Conservation (phyloP, 306 rosid species). For the Fragaria iinumae region DNA sequence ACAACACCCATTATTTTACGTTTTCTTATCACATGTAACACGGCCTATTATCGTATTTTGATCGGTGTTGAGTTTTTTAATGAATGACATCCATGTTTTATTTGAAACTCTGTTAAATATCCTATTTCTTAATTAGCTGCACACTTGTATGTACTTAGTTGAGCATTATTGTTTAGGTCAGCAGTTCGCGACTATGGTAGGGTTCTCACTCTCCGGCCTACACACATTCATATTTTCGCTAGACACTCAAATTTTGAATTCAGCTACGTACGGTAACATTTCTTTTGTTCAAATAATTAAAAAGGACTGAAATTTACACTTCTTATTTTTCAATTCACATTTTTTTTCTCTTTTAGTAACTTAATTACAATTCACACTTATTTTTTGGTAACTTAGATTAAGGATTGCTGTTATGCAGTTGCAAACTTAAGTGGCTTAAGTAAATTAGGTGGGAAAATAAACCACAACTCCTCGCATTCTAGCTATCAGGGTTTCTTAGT, state of each 20-base stretch:
- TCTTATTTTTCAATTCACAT: no score
- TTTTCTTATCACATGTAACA: not conserved
- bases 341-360: no score
- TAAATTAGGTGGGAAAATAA: no score
- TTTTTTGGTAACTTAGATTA: no score
- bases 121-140: not conserved
- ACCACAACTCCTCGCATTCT: no score
- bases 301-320: no score
- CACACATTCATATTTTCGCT: not conserved
- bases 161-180: not conserved
- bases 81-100: not conserved
- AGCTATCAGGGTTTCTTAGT: no score
- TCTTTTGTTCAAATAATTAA: no score
- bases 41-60: not conserved
- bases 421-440: no score
- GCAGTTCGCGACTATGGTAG: not conserved
- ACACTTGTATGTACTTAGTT: not conserved
- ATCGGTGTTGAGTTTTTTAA: not conserved
- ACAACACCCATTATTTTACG: not conserved
- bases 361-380: no score
- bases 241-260: not conserved
- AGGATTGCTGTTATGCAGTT: no score
- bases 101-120: not conserved
- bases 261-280: no score
- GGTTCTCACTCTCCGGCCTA: not conserved